Evolutionary conservation across 2,329 filamentous ascomycete species (phyloP).

Genomic region (Talaromyces albobiverticillius): DNA sequence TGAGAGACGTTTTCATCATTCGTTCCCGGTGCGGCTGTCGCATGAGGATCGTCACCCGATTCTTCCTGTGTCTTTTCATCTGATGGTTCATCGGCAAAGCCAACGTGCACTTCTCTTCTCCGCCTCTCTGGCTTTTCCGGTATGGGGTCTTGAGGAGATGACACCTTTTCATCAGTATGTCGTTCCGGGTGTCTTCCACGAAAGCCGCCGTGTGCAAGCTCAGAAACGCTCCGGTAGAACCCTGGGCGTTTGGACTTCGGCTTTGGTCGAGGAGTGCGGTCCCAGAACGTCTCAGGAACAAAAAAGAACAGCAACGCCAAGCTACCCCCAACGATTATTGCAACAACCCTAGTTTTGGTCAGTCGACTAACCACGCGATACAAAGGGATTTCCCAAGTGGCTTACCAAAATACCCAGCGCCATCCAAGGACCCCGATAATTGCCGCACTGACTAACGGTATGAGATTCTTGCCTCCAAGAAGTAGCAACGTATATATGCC

Average conservation of each 20-base stretch:
- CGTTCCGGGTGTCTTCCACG: constrained; percentile 31
- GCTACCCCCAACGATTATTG: constrained; percentile 72
- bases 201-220: constrained; percentile 32
- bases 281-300: constrained; percentile 95
- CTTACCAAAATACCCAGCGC: constrained; percentile 87
- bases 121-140: constrained; percentile 19
- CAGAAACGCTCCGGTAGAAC: constrained; percentile 35
- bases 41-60: not conserved
- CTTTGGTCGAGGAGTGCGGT: constrained; percentile 65
- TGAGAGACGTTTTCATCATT: constrained; percentile 16
- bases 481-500: constrained; percentile 90
- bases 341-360: constrained; percentile 62
- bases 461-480: constrained; percentile 84
- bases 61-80: constrained; percentile 20
- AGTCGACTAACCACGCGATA: constrained; percentile 16
- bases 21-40: not conserved
- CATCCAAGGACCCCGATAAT: constrained; percentile 76
- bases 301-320: constrained; percentile 77
- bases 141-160: constrained; percentile 15
- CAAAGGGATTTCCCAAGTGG: constrained; percentile 6
- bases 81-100: constrained; percentile 48
- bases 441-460: constrained; percentile 80
- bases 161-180: constrained; percentile 11
- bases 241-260: constrained; percentile 39
- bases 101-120: constrained; percentile 52